Evolutionary conservation across 1,139 yeast genomes (phyloP).

Genomic region (Suhomyces bribrorum): DNA sequence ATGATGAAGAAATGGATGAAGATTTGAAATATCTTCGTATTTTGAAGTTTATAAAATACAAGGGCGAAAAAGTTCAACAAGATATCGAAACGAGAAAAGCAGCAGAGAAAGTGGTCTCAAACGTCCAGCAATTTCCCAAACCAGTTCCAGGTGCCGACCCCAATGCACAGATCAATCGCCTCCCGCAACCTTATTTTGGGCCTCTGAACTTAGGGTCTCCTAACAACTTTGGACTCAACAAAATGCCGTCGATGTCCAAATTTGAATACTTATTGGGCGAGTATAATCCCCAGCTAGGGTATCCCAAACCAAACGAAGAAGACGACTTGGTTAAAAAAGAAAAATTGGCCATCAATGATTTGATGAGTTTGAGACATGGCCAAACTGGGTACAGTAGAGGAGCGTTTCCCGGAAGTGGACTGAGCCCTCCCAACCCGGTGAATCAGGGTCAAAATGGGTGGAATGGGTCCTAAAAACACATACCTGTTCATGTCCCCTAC

Average conservation of each 20-base stretch:
- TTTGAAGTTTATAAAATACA: conserved; percentile 46
- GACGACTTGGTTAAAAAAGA: conserved; percentile 34
- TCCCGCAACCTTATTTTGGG: conserved; percentile 11
- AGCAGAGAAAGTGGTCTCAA: conserved; percentile 9
- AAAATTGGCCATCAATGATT: conserved; percentile 39
- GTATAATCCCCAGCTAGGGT: conserved; percentile 15
- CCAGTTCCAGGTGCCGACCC: neutral
- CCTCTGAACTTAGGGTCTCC: conserved; percentile 9
- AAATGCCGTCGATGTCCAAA: conserved; percentile 31
- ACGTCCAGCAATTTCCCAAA: neutral
- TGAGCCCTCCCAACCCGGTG: neutral
- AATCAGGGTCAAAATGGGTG: conserved; percentile 1
- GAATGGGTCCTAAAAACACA: too few relatives aligned
- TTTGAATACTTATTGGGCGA: conserved; percentile 34
- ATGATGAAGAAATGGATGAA: conserved; percentile 52
- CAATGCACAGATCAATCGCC: neutral
- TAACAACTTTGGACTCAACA: conserved; percentile 16
- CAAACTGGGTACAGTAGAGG: neutral
- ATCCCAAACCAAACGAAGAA: conserved; percentile 20
- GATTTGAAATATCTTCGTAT: conserved; percentile 49
- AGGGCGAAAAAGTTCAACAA: conserved; percentile 20
- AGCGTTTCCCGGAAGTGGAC: neutral
- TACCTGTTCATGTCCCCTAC: too few relatives aligned
- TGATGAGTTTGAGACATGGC: conserved; percentile 27
- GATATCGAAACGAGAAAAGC: conserved; percentile 14